Conservation (phyloP, 352 stramenopile species). For the Saprolegnia parasitica region DNA sequence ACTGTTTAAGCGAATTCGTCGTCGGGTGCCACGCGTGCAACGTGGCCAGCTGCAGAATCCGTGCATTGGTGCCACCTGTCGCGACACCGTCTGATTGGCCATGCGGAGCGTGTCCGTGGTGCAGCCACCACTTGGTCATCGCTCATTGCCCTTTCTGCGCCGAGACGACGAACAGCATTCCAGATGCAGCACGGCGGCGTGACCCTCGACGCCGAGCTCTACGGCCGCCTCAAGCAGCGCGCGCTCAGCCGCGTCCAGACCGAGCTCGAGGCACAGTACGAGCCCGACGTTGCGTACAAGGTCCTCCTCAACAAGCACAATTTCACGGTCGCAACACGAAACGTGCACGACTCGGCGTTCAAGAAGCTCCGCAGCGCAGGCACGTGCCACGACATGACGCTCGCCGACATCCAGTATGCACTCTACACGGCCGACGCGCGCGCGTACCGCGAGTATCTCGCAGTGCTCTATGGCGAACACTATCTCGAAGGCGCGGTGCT, state of each 20-base stretch:
- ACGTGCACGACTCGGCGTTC: not conserved
- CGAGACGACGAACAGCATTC: too few species aligned
- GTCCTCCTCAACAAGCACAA: not conserved
- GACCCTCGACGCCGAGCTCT: not conserved
- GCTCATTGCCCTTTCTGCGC: too few species aligned
- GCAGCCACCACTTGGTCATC: too few species aligned
- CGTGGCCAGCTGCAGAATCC: not conserved
- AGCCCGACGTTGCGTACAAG: not conserved
- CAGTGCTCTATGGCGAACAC: slow-evolving; percentile 2
- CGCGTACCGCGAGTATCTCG: slow-evolving; percentile 12
- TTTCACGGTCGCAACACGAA: not conserved
- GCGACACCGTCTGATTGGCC: not conserved
- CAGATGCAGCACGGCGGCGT: not conserved
- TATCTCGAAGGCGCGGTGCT: slow-evolving; percentile 19
- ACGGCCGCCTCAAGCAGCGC: not conserved
- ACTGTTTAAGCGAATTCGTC: not conserved
- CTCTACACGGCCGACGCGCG: slow-evolving; percentile 2
- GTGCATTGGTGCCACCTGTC: not conserved
- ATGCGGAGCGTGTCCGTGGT: too few species aligned
- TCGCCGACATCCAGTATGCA: slow-evolving; percentile 2
- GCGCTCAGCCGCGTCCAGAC: not conserved
- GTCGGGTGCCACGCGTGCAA: too few species aligned
- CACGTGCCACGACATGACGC: not conserved
- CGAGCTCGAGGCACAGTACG: not conserved
- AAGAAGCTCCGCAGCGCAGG: not conserved